phyloP scores from a whole-genome alignment of 2,329 filamentous ascomycete species.

The Hypoxylon rubiginosum region DNA sequence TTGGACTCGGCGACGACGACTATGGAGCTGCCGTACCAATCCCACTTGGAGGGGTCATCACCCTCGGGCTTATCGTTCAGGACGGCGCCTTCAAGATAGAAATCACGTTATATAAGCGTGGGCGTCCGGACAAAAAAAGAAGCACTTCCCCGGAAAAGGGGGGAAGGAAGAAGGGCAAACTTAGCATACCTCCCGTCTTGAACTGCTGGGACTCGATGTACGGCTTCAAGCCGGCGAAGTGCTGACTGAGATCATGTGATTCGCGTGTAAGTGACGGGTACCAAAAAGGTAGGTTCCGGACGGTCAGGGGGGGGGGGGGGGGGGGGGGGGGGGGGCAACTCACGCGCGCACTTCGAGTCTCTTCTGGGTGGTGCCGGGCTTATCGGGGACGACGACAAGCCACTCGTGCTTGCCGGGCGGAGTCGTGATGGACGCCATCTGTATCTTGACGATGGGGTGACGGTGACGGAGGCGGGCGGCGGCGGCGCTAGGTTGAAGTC shows the following conservation, averaged over 20 bases:
- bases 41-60: conserved; percentile 66
- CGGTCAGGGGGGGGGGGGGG: too few species aligned
- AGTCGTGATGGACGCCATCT: conserved; percentile 45
- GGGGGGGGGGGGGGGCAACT: too few species aligned
- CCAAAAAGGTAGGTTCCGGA: too few species aligned
- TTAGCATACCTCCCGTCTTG: conserved; percentile 73
- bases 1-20: conserved; percentile 75
- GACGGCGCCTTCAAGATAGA: conserved; percentile 68
- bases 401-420: conserved; percentile 58
- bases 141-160: too few species aligned
- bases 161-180: too few species aligned
- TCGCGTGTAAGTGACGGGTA: conserved; percentile 28
- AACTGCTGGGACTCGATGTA: conserved; percentile 67
- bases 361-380: conserved; percentile 70
- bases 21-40: conserved; percentile 81
- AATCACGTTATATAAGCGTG: background rate
- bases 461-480: conserved; percentile 15
- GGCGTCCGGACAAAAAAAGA: background rate
- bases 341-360: conserved; percentile 72
- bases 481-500: conserved; percentile 17
- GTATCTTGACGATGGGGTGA: conserved; percentile 16
- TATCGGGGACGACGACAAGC: conserved; percentile 77
- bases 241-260: conserved; percentile 52
- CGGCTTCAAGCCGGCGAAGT: conserved; percentile 69
- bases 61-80: conserved; percentile 75